Evolutionary conservation across 2,329 filamentous ascomycete species (phyloP).

Genomic region (Fusarium sp.): DNA sequence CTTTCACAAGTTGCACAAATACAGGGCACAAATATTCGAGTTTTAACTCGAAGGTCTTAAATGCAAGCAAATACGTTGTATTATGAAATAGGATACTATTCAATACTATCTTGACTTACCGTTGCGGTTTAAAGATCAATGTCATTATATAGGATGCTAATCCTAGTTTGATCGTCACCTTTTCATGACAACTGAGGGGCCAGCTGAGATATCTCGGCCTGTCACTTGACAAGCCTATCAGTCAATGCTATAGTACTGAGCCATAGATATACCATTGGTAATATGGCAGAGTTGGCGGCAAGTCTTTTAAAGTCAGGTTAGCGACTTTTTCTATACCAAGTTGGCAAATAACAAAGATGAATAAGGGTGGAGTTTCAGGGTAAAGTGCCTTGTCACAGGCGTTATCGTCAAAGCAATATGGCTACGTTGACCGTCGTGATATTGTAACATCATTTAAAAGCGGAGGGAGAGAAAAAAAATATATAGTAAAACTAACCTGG

Average conservation of each 20-base stretch:
- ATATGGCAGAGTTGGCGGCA: background rate
- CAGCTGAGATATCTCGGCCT: background rate
- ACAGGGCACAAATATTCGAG: background rate
- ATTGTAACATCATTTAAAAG: constrained; percentile 56
- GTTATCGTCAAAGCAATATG: constrained; percentile 59
- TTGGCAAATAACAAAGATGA: background rate
- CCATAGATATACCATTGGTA: background rate
- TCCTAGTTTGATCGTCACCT: no score
- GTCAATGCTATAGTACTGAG: no score
- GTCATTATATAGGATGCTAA: background rate
- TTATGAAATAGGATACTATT: constrained; percentile 9
- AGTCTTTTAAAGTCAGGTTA: constrained; percentile 24
- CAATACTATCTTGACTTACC: constrained; percentile 15
- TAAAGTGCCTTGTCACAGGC: constrained; percentile 59
- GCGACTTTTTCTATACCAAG: background rate
- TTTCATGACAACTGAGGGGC: background rate
- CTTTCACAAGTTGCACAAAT: constrained; percentile 1
- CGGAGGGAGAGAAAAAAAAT: background rate
- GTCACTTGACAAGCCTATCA: constrained; percentile 12
- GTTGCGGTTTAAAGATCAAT: background rate
- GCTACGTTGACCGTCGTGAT: constrained; percentile 63
- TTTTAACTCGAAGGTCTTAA: constrained; percentile 4
- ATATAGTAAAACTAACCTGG: constrained; percentile 46
- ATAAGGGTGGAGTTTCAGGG: constrained; percentile 15
- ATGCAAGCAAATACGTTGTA: constrained; percentile 33